These are phyloP conservation scores for Laguncularia racemosa DNA, from an alignment of 345 rosid genomes.

Conservation along the genomic window DNA sequence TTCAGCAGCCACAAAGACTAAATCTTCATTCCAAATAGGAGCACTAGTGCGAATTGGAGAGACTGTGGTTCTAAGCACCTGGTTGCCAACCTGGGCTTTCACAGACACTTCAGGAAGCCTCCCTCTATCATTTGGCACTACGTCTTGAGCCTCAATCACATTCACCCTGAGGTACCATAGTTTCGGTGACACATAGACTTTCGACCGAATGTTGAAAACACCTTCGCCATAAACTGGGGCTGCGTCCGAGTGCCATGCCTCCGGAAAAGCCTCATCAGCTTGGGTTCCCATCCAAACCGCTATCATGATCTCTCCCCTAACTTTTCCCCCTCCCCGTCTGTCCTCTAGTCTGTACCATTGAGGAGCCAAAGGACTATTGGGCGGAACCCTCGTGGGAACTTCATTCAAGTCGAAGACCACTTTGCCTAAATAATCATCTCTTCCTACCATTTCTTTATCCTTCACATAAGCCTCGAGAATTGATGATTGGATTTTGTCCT, in stretches of 20 bases:
- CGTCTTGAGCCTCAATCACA: conserved; percentile 87
- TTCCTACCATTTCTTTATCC: conserved; percentile 63
- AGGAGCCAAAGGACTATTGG: conserved; percentile 87
- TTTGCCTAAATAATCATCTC: conserved; percentile 73
- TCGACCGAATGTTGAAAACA: conserved; percentile 51
- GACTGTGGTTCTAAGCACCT: conserved; percentile 51
- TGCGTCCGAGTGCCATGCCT: conserved; percentile 77
- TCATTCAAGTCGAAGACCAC: conserved; percentile 73
- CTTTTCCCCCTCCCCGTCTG: conserved; percentile 59
- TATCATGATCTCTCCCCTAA: conserved; percentile 76
- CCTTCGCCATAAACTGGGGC: conserved; percentile 67
- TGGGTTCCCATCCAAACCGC: conserved; percentile 97
- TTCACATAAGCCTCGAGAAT: conserved; percentile 60
- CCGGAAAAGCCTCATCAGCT: conserved; percentile 88
- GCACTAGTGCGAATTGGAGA: conserved; percentile 40
- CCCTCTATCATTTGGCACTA: conserved; percentile 50
- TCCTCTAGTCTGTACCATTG: conserved; percentile 85
- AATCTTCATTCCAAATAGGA: conserved; percentile 78
- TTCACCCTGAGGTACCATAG: conserved; percentile 81
- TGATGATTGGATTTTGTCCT: conserved; percentile 76
- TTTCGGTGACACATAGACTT: conserved; percentile 82
- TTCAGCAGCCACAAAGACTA: conserved; percentile 87
- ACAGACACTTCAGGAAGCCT: conserved; percentile 66
- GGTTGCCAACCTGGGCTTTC: conserved; percentile 75
- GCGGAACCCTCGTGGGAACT: conserved; percentile 90